Evolutionary conservation across 768 basidiomycete genomes (phyloP).

Genomic region (Clathrus columnatus): DNA sequence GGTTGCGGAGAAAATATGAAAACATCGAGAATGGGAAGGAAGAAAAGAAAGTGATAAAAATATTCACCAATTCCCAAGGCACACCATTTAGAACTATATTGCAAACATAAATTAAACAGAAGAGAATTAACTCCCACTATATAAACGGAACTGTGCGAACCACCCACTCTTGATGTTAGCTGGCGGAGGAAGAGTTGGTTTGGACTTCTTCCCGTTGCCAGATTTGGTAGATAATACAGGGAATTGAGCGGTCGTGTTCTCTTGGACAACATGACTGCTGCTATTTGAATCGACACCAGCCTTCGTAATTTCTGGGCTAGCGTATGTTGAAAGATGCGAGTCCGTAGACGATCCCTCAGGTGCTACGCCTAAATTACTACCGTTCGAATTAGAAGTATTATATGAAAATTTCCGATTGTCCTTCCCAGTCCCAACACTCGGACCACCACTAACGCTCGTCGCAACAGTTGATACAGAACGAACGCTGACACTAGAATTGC

Average conservation of each 20-base stretch:
- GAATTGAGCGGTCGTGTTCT: not conserved
- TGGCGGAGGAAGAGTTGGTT: conserved; percentile 19
- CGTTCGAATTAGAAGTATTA: not conserved
- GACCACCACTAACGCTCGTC: conserved; percentile 60
- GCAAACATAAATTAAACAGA: conserved; percentile 9
- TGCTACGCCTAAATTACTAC: not conserved
- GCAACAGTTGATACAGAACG: conserved; percentile 74
- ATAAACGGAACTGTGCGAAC: conserved; percentile 4
- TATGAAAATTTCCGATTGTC: not conserved
- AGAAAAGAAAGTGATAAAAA: not conserved
- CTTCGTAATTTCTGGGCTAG: too few species aligned
- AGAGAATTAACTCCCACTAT: not conserved
- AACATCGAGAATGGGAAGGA: not conserved
- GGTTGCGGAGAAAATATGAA: not conserved
- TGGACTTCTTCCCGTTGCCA: conserved; percentile 12
- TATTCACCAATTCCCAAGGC: conserved; percentile 53
- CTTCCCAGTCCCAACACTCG: not conserved
- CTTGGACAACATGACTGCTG: not conserved
- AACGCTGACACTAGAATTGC: conserved; percentile 53
- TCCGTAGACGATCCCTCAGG: conserved; percentile 14
- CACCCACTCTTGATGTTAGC: conserved; percentile 74
- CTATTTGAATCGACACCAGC: conserved; percentile 18
- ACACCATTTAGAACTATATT: conserved; percentile 62
- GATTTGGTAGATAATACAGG: not conserved
- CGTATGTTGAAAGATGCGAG: conserved; percentile 27